These are phyloP conservation scores for Pichia terricola DNA, from an alignment of 1,139 yeast genomes.

Conservation along the genomic window DNA sequence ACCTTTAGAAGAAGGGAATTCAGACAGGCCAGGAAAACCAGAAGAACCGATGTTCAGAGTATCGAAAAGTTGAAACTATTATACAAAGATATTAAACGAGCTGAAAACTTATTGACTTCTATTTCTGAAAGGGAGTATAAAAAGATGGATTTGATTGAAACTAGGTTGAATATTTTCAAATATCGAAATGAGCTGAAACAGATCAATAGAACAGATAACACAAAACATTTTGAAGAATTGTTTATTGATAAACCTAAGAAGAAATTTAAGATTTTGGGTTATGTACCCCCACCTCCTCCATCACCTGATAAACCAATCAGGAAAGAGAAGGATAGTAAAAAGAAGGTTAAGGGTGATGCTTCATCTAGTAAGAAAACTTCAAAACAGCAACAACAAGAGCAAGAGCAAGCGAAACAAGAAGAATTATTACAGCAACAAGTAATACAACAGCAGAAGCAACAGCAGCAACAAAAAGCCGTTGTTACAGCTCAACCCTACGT, in stretches of 20 bases:
- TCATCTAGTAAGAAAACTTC: not conserved
- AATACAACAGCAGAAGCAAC: not conserved
- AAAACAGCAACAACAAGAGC: slow-evolving; percentile 1
- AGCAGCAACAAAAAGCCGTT: slow-evolving; percentile 3
- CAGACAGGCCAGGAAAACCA: slow-evolving; percentile 90
- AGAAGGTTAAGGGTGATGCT: slow-evolving; percentile 1
- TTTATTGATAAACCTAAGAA: slow-evolving; percentile 72
- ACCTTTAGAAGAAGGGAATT: slow-evolving; percentile 95
- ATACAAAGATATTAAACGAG: slow-evolving; percentile 68
- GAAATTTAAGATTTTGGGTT: slow-evolving; percentile 29
- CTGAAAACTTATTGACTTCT: slow-evolving; percentile 58
- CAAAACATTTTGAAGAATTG: slow-evolving; percentile 80
- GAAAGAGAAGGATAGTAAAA: not conserved
- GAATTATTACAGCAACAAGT: not conserved
- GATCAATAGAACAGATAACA: slow-evolving; percentile 53
- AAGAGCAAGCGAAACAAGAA: not conserved
- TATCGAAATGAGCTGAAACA: slow-evolving; percentile 62
- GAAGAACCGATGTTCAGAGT: slow-evolving; percentile 88
- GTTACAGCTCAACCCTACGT: slow-evolving; percentile 60
- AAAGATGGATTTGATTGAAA: slow-evolving; percentile 46
- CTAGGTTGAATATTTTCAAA: slow-evolving; percentile 58
- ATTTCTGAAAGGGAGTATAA: slow-evolving; percentile 70
- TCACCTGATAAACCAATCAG: slow-evolving; percentile 1
- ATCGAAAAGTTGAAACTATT: slow-evolving; percentile 73
- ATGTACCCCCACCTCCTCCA: slow-evolving; percentile 17